Percentiles rank a stretch among this genome's conserved stretches.
Conservation (phyloP, 306 rosid genomes). For the Rosa chinensis region DNA sequence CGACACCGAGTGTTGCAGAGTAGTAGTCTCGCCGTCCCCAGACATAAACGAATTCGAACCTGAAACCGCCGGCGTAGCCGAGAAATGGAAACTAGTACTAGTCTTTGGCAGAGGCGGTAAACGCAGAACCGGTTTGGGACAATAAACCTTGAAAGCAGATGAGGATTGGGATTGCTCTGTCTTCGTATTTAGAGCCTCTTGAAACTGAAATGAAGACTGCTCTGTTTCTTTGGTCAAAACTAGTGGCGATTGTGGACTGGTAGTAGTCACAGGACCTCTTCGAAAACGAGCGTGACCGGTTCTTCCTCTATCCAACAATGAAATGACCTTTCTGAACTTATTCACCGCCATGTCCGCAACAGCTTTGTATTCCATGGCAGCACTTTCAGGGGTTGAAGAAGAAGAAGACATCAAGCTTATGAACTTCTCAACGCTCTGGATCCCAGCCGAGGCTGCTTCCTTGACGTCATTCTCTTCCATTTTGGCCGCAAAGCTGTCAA, state of each 20-base stretch:
- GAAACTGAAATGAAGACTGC: background rate
- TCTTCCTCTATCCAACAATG: conserved; percentile 50
- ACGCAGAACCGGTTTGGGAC: conserved; percentile 39
- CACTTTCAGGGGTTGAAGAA: background rate
- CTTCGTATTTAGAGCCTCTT: background rate
- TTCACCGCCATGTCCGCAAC: conserved; percentile 60
- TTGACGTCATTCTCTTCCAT: conserved; percentile 41
- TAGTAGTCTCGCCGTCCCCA: conserved; percentile 41
- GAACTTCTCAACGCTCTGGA: conserved; percentile 67
- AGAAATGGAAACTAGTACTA: conserved; percentile 27
- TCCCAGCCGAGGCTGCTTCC: conserved; percentile 74
- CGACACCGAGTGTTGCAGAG: conserved; percentile 41
- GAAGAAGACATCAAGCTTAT: conserved; percentile 40
- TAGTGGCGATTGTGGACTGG: background rate
- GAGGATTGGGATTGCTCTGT: conserved; percentile 21
- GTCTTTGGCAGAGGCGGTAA: conserved; percentile 56
- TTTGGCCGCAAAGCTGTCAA: conserved; percentile 23
- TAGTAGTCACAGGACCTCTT: conserved; percentile 36
- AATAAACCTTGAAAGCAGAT: conserved; percentile 62
- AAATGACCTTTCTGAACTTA: conserved; percentile 66
- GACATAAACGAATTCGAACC: conserved; percentile 60
- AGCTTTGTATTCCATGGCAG: conserved; percentile 21
- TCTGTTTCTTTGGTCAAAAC: background rate
- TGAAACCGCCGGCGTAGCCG: conserved; percentile 42
- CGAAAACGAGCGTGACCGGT: conserved; percentile 83